Conservation (phyloP, 169 alveolate genomes). For the Cryptosporidium baileyi region DNA sequence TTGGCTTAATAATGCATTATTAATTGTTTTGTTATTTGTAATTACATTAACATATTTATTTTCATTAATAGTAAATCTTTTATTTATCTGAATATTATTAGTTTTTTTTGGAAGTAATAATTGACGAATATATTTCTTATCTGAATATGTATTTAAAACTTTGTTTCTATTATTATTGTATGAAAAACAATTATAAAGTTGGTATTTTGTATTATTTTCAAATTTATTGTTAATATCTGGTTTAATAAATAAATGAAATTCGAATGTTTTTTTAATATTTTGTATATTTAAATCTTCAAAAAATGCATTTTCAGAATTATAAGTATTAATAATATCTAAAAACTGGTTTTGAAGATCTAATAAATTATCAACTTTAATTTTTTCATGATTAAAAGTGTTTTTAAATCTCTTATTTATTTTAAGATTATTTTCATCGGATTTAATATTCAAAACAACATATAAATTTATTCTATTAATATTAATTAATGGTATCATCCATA, state of each 20-base stretch:
- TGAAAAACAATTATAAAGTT: neutral
- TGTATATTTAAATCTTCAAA: neutral
- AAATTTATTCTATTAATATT: slow-evolving; percentile 23
- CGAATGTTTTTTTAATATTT: neutral
- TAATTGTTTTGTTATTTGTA: slow-evolving; percentile 1
- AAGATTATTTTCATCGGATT: slow-evolving; percentile 1
- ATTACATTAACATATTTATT: neutral
- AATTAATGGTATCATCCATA: slow-evolving; percentile 17
- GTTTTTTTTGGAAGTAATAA: slow-evolving; percentile 12
- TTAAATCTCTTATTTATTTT: neutral
- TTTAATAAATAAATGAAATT: slow-evolving; percentile 5
- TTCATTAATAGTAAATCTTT: neutral
- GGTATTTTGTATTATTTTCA: neutral
- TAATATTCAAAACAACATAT: neutral
- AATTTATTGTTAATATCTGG: neutral
- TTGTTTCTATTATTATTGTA: neutral
- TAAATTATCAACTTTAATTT: neutral
- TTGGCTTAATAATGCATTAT: neutral
- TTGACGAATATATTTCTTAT: slow-evolving; percentile 22
- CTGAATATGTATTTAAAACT: neutral
- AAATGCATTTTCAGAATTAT: neutral
- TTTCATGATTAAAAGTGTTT: neutral
- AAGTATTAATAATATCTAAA: neutral
- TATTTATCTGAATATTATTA: slow-evolving; percentile 8
- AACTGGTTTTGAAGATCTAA: slow-evolving; percentile 6